Evolutionary conservation across 2,329 filamentous ascomycete genomes (phyloP).

Genomic region (Reticulascus tulasneorum): DNA sequence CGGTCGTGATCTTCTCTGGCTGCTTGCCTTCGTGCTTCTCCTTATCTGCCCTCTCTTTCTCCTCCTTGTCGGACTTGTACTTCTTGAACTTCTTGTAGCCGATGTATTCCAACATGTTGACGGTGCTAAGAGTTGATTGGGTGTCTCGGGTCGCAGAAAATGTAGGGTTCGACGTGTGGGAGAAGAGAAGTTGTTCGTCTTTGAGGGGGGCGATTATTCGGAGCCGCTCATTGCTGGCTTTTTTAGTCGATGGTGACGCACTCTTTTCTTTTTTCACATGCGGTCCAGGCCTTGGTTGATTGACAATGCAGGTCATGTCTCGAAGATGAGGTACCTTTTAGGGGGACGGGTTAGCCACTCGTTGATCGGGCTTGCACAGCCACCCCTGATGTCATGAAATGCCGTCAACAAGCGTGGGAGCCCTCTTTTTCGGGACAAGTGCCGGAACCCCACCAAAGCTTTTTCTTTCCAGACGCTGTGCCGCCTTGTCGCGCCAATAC

Average conservation of each 20-base stretch:
- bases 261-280: conserved; percentile 12
- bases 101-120: conserved; percentile 60
- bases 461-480: too few relatives aligned
- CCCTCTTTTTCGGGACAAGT: neutral
- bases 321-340: conserved; percentile 5
- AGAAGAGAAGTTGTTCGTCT: neutral
- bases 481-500: too few relatives aligned
- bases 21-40: conserved; percentile 12
- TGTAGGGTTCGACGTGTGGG: neutral
- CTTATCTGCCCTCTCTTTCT: conserved; percentile 19
- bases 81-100: conserved; percentile 61
- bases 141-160: conserved; percentile 1
- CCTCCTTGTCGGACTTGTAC: conserved; percentile 46
- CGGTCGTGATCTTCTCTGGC: too few relatives aligned
- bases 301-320: conserved; percentile 2
- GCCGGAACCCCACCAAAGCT: neutral
- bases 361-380: conserved; percentile 14
- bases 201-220: neutral
- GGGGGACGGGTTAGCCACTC: conserved; percentile 5
- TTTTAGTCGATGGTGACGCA: conserved; percentile 12
- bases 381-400: conserved; percentile 15
- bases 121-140: neutral
- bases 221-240: conserved; percentile 3
- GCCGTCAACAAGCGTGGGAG: conserved; percentile 1
- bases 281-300: conserved; percentile 4